Conservation (phyloP, 106 monocot genomes). For the Agapanthus africanus region DNA sequence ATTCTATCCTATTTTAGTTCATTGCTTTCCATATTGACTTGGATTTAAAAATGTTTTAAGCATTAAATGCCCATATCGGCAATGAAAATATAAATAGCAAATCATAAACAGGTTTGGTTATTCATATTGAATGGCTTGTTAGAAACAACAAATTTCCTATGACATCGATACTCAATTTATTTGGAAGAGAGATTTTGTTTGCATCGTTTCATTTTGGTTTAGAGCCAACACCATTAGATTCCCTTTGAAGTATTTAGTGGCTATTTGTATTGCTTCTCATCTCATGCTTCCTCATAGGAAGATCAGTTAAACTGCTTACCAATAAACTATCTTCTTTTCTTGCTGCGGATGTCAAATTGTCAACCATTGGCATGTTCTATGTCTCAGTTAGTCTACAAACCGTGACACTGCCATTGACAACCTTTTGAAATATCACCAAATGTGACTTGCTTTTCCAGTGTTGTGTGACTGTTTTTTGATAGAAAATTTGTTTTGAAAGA, state of each 20-base stretch:
- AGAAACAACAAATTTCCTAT: neutral
- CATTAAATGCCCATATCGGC: neutral
- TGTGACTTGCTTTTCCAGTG: conserved; percentile 1
- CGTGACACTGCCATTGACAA: neutral
- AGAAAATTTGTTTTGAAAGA: neutral
- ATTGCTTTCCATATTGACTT: neutral
- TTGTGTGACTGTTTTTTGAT: neutral
- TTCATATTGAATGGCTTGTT: neutral
- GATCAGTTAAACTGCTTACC: neutral
- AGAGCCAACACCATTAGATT: neutral
- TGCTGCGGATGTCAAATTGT: neutral
- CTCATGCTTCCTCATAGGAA: neutral
- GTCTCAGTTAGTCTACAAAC: neutral
- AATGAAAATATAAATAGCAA: neutral
- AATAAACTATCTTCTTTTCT: neutral
- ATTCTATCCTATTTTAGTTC: neutral
- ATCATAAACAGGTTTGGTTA: neutral
- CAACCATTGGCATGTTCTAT: neutral
- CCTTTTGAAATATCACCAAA: neutral
- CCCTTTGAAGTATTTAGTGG: neutral
- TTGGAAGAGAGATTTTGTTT: neutral
- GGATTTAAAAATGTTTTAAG: neutral
- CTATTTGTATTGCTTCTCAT: neutral
- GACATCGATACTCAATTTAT: neutral
- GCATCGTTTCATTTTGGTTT: neutral